Base-by-base conservation (phyloP, 495 filamentous ascomycete genomes). In the Penicillium crystallinum region DNA sequence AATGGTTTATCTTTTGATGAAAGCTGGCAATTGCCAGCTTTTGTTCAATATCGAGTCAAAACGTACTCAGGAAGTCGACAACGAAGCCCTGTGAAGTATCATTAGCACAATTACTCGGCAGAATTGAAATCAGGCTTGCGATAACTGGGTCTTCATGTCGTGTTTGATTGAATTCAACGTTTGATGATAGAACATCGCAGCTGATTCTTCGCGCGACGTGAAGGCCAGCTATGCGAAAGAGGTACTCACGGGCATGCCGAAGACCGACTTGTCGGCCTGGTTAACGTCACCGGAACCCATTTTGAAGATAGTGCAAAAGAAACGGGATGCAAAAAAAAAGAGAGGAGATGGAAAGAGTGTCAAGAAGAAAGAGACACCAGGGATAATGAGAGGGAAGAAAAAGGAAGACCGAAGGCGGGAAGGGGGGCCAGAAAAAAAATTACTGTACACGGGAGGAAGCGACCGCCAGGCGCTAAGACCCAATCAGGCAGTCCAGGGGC, bases 61-160 rank as follows among this genome's bases (percentile, higher is more conserved):
- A 93, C 91, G 65, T 96, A 97, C 91, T 96, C 83, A 97, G 71
- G 81, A 97, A 97, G 80, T 97, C 92, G 62, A 91, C 89, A 69
- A 96, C 76, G 68, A 82, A 84, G 41, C 74, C 77, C 79, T 82
- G 58, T 62, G 19, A 59, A 60, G 59, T 64, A 44, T 56, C 5
- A 58, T 78, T 59, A 79, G 72, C 64, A 42, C 39, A 1, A 1
- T 54, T 31, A 6, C 11, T 49, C 34, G 4, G 10, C 6, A 27
- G 33, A 18, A 45, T 46, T 43, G 18, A 34, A n/a, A 40, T 36
- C 21, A 14, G 14, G 6, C 15, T 14, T 4, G n/a, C 18, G 30
- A 17, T 44, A 17, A 18, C 11, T 17, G 18, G 6, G 21, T 15
- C n/a, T 37, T 45, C 18, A 21, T 1, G 11, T 25, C 17, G 7